Evolutionary conservation across 495 filamentous ascomycete species (phyloP).

Genomic region (Penicillium lividum): DNA sequence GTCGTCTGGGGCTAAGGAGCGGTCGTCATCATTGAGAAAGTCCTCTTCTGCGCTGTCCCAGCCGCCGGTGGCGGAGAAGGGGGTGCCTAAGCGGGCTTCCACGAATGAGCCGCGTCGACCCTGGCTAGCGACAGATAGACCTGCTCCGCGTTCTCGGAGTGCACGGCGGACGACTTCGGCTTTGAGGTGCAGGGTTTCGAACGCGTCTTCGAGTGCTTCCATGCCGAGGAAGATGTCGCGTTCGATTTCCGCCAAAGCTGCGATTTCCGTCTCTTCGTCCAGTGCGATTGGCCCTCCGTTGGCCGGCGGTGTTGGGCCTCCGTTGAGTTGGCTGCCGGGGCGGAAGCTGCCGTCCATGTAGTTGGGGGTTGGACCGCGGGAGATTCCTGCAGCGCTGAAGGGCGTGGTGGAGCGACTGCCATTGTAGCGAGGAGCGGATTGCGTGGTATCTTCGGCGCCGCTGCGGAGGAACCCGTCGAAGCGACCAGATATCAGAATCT

Average conservation of each 20-base stretch:
- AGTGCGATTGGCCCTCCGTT: slow-evolving; percentile 71
- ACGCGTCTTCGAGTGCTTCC: slow-evolving; percentile 93
- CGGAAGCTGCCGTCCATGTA: slow-evolving; percentile 40
- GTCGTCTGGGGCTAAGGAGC: slow-evolving; percentile 71
- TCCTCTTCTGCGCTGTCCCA: slow-evolving; percentile 61
- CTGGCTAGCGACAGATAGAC: slow-evolving; percentile 75
- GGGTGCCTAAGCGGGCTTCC: slow-evolving; percentile 59
- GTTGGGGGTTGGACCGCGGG: slow-evolving; percentile 41
- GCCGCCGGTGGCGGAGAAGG: slow-evolving; percentile 45
- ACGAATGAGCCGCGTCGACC: slow-evolving; percentile 58
- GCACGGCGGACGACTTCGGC: slow-evolving; percentile 79
- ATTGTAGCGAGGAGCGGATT: slow-evolving; percentile 27
- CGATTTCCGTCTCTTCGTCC: slow-evolving; percentile 94
- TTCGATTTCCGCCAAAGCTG: slow-evolving; percentile 84
- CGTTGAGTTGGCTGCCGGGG: slow-evolving; percentile 41
- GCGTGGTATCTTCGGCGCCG: slow-evolving; percentile 70
- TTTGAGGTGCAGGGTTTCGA: slow-evolving; percentile 84
- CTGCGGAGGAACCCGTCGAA: slow-evolving; percentile 98
- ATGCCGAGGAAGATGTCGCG: slow-evolving; percentile 90
- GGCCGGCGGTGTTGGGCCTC: slow-evolving; percentile 34
- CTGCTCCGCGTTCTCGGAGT: slow-evolving; percentile 77
- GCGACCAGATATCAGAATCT: slow-evolving; percentile 90
- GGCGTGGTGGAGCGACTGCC: slow-evolving; percentile 47
- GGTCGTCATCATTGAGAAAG: slow-evolving; percentile 57
- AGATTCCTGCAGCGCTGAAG: slow-evolving; percentile 42